These are phyloP conservation scores for Claviceps digitariae DNA, from an alignment of 2,329 filamentous ascomycete genomes.

Conservation along the genomic window DNA sequence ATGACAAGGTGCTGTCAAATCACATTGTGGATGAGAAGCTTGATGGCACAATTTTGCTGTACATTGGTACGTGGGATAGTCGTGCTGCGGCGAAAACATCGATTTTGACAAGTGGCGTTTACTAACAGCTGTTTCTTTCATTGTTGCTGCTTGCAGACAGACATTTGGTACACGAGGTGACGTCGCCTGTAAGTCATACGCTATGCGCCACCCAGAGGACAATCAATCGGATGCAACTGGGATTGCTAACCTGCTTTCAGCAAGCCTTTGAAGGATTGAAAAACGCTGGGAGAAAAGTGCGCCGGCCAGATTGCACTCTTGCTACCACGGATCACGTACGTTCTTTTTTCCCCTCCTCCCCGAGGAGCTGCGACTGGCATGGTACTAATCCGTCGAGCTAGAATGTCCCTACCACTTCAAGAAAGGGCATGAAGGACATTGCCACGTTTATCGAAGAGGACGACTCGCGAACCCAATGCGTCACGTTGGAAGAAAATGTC, in stretches of 20 bases:
- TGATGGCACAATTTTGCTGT: conserved; percentile 83
- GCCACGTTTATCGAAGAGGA: conserved; percentile 88
- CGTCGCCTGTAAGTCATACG: conserved; percentile 59
- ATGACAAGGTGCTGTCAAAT: conserved; percentile 93
- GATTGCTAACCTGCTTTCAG: conserved; percentile 24
- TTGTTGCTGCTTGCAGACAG: conserved; percentile 44
- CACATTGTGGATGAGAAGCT: conserved; percentile 93
- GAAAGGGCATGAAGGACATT: conserved; percentile 89
- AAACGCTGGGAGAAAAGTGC: conserved; percentile 76
- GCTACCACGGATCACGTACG: conserved; percentile 93
- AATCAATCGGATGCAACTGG: not conserved
- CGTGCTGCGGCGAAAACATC: not conserved
- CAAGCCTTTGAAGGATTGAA: conserved; percentile 95
- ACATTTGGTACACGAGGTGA: conserved; percentile 97
- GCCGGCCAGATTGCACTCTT: conserved; percentile 90
- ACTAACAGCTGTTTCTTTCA: not conserved
- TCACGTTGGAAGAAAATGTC: conserved; percentile 94
- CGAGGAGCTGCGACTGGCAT: too few relatives aligned
- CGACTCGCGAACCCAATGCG: conserved; percentile 85
- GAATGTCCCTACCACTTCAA: conserved; percentile 87
- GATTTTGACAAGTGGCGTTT: not conserved
- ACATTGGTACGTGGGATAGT: conserved; percentile 57
- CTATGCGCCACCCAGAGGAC: not conserved
- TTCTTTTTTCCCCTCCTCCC: conserved; percentile 8
- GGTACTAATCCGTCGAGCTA: conserved; percentile 22